Evolutionary conservation across 805 yeast genomes (phyloP).

Genomic region (Myxozyma sirexii): DNA sequence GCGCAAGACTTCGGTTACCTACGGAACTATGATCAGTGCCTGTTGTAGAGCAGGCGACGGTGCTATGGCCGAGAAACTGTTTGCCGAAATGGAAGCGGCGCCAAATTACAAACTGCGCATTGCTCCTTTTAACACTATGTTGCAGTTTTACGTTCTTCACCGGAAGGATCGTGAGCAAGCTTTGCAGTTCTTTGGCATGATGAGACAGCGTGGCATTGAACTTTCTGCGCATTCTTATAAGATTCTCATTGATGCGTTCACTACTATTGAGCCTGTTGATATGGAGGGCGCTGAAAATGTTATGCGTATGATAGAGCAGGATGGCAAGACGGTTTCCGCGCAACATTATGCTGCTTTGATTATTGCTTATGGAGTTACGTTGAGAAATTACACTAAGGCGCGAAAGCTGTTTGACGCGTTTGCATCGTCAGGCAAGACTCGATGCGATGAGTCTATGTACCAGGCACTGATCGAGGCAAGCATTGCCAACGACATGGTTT

Average conservation of each 20-base stretch:
- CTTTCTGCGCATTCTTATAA: conserved; percentile 48
- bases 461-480: conserved; percentile 47
- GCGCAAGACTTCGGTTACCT: conserved; percentile 42
- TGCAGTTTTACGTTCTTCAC: conserved; percentile 45
- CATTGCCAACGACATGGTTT: conserved; percentile 41
- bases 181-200: conserved; percentile 39
- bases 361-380: conserved; percentile 45
- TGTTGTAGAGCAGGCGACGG: conserved; percentile 45
- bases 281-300: conserved; percentile 44
- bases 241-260: conserved; percentile 45
- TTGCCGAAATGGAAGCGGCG: conserved; percentile 44
- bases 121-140: conserved; percentile 46
- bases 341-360: conserved; percentile 46
- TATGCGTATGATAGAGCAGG: conserved; percentile 40
- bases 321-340: conserved; percentile 39
- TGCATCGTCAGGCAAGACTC: conserved; percentile 39
- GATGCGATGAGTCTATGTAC: conserved; percentile 46
- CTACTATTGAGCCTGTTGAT: conserved; percentile 41
- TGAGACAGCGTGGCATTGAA: conserved; percentile 33
- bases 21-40: conserved; percentile 46
- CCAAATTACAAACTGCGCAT: conserved; percentile 40
- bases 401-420: conserved; percentile 42
- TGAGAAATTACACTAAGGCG: conserved; percentile 43
- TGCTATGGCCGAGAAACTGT: conserved; percentile 40
- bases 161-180: conserved; percentile 42